Evolutionary conservation across 2,329 filamentous ascomycete genomes (phyloP).

Genomic region (Chaetomium sp.): DNA sequence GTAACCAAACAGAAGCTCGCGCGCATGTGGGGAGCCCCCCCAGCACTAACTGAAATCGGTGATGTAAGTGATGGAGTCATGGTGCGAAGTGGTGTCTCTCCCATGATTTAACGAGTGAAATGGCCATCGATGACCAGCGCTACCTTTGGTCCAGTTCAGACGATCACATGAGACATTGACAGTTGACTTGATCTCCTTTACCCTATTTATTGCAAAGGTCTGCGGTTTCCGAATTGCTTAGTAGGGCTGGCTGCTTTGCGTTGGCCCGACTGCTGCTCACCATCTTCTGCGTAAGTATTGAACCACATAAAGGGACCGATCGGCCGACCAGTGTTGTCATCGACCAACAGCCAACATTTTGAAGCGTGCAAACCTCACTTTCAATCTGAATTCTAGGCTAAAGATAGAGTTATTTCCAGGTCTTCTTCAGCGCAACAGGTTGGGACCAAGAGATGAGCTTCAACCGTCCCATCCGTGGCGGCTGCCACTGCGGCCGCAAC

Average conservation of each 20-base stretch:
- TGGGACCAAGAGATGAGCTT: slow-evolving; percentile 47
- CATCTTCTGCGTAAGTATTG: background rate
- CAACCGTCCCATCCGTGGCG: slow-evolving; percentile 65
- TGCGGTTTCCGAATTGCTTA: background rate
- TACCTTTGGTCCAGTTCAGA: background rate
- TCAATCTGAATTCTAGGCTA: no score
- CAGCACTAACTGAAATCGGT: background rate
- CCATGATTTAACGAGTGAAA: slow-evolving; percentile 4
- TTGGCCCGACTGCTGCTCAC: background rate
- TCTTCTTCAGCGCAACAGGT: background rate
- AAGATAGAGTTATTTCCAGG: background rate
- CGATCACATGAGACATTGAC: background rate
- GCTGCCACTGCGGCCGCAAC: slow-evolving; percentile 85
- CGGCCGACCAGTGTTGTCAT: background rate
- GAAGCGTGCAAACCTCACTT: background rate
- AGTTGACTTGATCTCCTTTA: background rate
- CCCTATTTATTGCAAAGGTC: background rate
- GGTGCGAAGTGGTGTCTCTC: background rate
- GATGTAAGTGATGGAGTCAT: slow-evolving; percentile 20
- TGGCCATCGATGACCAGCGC: background rate
- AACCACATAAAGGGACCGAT: background rate
- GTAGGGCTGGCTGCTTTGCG: background rate
- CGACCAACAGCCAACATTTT: background rate
- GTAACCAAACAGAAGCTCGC: slow-evolving; percentile 7
- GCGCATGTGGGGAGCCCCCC: slow-evolving; percentile 2